Evolutionary conservation across 1,284 basidiomycete genomes (phyloP), one percentile per base, ranked within the genome.

Genomic region (Tilletia indica): DNA sequence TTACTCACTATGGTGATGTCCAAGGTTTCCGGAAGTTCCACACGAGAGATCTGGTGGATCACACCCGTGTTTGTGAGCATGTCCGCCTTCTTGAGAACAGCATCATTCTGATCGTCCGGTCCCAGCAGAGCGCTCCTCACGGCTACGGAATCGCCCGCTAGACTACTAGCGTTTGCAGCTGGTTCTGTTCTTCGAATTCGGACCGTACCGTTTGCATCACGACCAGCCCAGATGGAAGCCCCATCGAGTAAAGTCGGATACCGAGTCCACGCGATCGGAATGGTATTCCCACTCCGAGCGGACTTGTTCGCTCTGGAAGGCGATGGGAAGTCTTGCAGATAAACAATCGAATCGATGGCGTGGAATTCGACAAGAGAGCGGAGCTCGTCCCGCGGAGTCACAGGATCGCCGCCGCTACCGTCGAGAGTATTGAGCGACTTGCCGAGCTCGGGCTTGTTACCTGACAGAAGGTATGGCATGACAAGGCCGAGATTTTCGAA

Each of bases 401-500:
- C 14, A 8, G 42, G 14, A 8, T 63, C 58, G 5, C 14, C 58
- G 36, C 34, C 54, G 11, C 25, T 66, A 19, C 38, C 38, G 91
- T 92, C 5, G 91, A 88, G 0, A 90, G 88, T 0, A 14, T 45
- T 45, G 14, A 45, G 42, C 45, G 58, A 16, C 19, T 14, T 16
- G 25, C 58, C 34, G 21, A 16, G 21, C 19, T 31, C 36, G 25
- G 58, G 14, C 21, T 38, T 31, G 25, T 16, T 36, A 9, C 58
- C 58, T 9, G 58, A 63, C 12, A 97, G 89, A 14, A 98, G 88
- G 83, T 97, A 94, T 39, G 89, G 89, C 87, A 92, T 94, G 72
- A 93, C 91, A 49, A 99, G 88, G 5, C 97, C 97, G 2, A 98
- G 88, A 1, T 90, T 88, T 74, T 89, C 89, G 86, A 97, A 99